Evolutionary conservation across 225 moss, liverwort and hornwort species (phyloP).

Genomic region (Bryoerythrophyllum caledonicum): DNA sequence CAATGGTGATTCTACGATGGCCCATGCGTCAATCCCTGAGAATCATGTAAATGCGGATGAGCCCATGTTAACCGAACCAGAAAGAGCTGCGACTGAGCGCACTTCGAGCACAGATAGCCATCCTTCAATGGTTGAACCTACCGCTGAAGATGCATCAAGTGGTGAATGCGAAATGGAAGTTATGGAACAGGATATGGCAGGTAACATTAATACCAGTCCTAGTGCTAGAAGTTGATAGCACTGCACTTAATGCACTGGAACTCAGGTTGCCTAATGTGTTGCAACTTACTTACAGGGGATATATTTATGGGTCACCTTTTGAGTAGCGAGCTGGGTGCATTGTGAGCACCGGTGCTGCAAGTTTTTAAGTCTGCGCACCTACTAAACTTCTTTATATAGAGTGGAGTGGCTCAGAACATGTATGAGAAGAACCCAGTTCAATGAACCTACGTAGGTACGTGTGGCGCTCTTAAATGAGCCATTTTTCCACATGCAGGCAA

Average conservation of each 20-base stretch:
- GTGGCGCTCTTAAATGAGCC: constrained; percentile 55
- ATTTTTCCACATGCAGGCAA: constrained; percentile 65
- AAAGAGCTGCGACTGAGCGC: constrained; percentile 25
- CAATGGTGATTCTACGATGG: constrained; percentile 40
- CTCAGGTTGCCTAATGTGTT: constrained; percentile 18
- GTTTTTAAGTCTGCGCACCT: constrained; percentile 28
- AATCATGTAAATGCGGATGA: constrained; percentile 21
- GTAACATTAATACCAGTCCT: constrained; percentile 37
- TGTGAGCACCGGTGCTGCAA: constrained; percentile 27
- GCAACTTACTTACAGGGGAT: constrained; percentile 15
- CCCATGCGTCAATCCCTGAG: constrained; percentile 10
- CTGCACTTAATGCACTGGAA: constrained; percentile 32
- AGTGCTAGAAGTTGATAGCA: constrained; percentile 43
- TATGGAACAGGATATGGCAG: constrained; percentile 50
- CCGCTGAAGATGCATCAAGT: constrained; percentile 49
- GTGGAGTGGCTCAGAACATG: constrained; percentile 26
- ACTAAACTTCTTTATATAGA: constrained; percentile 25
- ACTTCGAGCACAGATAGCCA: constrained; percentile 42
- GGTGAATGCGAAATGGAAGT: constrained; percentile 52
- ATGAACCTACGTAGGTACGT: constrained; percentile 35
- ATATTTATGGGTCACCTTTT: constrained; percentile 35
- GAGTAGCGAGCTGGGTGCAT: constrained; percentile 39
- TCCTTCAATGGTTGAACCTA: constrained; percentile 34
- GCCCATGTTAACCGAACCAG: constrained; percentile 37
- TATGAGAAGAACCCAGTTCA: constrained; percentile 34